Base-by-base conservation (phyloP, 805 yeast genomes). In the Lachancea quebecensis region DNA sequence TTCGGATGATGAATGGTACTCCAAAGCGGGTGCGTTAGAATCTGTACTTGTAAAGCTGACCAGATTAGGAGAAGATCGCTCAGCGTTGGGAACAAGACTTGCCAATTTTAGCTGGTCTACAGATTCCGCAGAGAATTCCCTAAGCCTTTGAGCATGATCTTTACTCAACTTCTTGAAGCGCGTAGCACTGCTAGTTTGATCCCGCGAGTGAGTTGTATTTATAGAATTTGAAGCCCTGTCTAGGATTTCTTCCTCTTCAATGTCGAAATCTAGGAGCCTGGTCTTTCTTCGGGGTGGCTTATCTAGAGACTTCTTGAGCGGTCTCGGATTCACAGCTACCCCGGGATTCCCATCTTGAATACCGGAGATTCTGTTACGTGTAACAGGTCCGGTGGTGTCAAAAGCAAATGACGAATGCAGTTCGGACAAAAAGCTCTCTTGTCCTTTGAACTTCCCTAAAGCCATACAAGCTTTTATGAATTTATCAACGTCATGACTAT, bases 401-500 rank as follows among this genome's bases (percentile, higher is more conserved):
- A 14, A 18, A 11, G 12, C 17, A 6, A 44, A 17, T 14, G 35
- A 32, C 12, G 21, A 33, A 39, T 33, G 45, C 16, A 49, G 18
- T 29, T 38, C 42, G 9, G 16, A n/a, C 25, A 49, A 38, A 28
- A 47, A 46, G 9, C 30, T 35, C 3, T 54, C 54, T 6, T 53
- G 37, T 2, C 51, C 58, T 15, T 52, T 38, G 39, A 62, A 58
- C 18, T 55, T 58, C 2, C 61, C 62, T 35, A 62, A 31, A 1
- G 59, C 62, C 35, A 42, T 47, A 35, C 63, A 57, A 10, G 58
- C 51, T 6, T 38, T 50, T 4, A 51, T 35, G 41, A 61, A 62
- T 18, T 48, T 50, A 10, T 34, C 27, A 8, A 35, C 30, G 42
- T 55, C 50, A 10, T 38, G 38, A 10, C 35, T 32, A 41, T 54